Percentiles rank a stretch among this genome's conserved stretches.
phyloP scores from a whole-genome alignment of 768 basidiomycete species.

The Nidula microcarpa region DNA sequence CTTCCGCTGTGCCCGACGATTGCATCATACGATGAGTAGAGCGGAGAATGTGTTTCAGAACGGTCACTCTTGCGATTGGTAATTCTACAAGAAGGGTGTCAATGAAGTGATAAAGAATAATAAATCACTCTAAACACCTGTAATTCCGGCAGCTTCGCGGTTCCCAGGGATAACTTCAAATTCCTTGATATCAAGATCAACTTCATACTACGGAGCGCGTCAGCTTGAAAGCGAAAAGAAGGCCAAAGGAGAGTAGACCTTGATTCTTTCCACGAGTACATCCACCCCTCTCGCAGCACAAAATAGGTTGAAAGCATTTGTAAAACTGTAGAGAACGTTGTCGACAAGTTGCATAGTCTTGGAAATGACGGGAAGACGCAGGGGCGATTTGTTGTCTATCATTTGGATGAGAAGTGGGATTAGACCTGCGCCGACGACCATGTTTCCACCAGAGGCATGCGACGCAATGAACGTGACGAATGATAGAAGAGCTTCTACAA shows the following conservation, averaged over 20 bases:
- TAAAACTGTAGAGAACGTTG: constrained; percentile 85
- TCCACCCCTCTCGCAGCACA: constrained; percentile 82
- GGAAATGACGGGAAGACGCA: constrained; percentile 72
- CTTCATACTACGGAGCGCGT: constrained; percentile 50
- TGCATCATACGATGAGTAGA: constrained; percentile 98
- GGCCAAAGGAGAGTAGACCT: constrained; percentile 41
- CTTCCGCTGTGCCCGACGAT: constrained; percentile 89
- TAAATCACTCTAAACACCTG: constrained; percentile 11
- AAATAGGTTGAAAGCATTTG: constrained; percentile 85
- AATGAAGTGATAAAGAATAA: not conserved
- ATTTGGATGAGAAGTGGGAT: constrained; percentile 87
- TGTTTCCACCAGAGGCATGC: constrained; percentile 81
- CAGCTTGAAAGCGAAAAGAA: constrained; percentile 1
- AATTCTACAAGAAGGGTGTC: constrained; percentile 35
- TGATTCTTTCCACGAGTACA: constrained; percentile 80
- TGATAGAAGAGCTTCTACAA: constrained; percentile 79
- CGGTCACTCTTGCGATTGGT: constrained; percentile 68
- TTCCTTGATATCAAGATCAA: constrained; percentile 61
- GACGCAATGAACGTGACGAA: constrained; percentile 88
- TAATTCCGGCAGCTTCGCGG: constrained; percentile 14
- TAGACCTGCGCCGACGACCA: constrained; percentile 93
- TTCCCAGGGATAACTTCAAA: constrained; percentile 33
- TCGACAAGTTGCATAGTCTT: constrained; percentile 93
- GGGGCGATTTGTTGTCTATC: constrained; percentile 71
- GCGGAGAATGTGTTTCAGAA: constrained; percentile 88